Conservation (phyloP, 2,329 filamentous ascomycete species). For the Fusarium xylarioides region DNA sequence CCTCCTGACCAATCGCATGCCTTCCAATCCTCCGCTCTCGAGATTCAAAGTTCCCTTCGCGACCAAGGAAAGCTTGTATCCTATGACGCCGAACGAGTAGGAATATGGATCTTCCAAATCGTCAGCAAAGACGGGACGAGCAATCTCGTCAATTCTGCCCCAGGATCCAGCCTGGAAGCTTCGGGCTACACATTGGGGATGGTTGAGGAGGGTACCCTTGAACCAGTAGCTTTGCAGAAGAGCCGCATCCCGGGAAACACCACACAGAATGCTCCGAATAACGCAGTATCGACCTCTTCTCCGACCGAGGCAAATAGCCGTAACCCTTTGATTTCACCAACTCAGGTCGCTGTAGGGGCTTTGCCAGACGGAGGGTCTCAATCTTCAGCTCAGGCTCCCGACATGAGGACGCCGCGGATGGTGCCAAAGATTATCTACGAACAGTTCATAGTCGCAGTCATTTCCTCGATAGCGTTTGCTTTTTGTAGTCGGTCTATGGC, state of each 20-base stretch:
- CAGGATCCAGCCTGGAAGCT: slow-evolving; percentile 54
- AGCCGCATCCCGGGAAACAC: slow-evolving; percentile 52
- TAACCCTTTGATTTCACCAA: slow-evolving; percentile 33
- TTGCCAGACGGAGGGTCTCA: slow-evolving; percentile 43
- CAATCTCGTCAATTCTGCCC: slow-evolving; percentile 35
- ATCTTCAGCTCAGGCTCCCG: slow-evolving; percentile 42
- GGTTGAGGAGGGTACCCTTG: slow-evolving; percentile 61
- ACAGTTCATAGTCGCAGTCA: slow-evolving; percentile 62
- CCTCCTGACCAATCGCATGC: slow-evolving; percentile 53
- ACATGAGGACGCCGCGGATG: slow-evolving; percentile 37
- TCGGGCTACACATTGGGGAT: slow-evolving; percentile 55
- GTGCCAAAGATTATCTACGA: slow-evolving; percentile 59
- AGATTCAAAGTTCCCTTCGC: slow-evolving; percentile 61
- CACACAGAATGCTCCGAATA: slow-evolving; percentile 56
- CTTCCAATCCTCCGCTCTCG: slow-evolving; percentile 58
- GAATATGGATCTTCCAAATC: slow-evolving; percentile 65
- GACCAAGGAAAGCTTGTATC: slow-evolving; percentile 63
- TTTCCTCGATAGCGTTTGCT: slow-evolving; percentile 59
- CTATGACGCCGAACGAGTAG: slow-evolving; percentile 59
- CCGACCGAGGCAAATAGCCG: slow-evolving; percentile 50
- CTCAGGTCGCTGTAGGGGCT: slow-evolving; percentile 13
- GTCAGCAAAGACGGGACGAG: slow-evolving; percentile 52
- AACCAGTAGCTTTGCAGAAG: slow-evolving; percentile 59
- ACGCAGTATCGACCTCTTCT: slow-evolving; percentile 55
- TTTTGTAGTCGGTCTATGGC: slow-evolving; percentile 61